Percentiles rank a stretch among this genome's conserved stretches.
Evolutionary conservation across 805 yeast genomes (phyloP).

Genomic region (Suhomyces sp.): DNA sequence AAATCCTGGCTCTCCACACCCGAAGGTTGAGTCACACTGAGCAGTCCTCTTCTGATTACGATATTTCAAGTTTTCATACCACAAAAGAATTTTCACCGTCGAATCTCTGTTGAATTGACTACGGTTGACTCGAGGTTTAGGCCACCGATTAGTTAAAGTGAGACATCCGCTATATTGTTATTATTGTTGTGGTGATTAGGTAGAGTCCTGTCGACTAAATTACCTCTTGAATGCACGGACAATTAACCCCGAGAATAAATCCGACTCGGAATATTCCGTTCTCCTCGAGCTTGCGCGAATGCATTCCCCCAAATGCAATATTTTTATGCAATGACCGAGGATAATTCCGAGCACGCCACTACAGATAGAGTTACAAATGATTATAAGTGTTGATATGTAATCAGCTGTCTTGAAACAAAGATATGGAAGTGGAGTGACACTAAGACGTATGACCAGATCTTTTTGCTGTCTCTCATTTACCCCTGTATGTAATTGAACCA

Average conservation of each 20-base stretch:
- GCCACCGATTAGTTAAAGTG: neutral
- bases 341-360: neutral
- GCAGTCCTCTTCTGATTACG: too few relatives aligned
- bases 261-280: neutral
- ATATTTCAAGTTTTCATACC: neutral
- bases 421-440: neutral
- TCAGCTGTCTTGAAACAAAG: neutral
- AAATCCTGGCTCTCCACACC: too few relatives aligned
- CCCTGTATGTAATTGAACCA: neutral
- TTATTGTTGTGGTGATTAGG: neutral
- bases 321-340: neutral
- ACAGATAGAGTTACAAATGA: neutral
- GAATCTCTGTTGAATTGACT: neutral
- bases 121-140: neutral
- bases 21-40: too few relatives aligned
- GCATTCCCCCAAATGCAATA: neutral
- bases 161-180: neutral
- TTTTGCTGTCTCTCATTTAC: neutral
- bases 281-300: neutral
- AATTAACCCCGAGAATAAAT: neutral
- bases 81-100: neutral
- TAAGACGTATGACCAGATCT: neutral
- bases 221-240: neutral
- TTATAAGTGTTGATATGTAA: neutral
- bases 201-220: neutral